phyloP scores from a whole-genome alignment of 768 basidiomycete species.

The Cantharellus anzutake region DNA sequence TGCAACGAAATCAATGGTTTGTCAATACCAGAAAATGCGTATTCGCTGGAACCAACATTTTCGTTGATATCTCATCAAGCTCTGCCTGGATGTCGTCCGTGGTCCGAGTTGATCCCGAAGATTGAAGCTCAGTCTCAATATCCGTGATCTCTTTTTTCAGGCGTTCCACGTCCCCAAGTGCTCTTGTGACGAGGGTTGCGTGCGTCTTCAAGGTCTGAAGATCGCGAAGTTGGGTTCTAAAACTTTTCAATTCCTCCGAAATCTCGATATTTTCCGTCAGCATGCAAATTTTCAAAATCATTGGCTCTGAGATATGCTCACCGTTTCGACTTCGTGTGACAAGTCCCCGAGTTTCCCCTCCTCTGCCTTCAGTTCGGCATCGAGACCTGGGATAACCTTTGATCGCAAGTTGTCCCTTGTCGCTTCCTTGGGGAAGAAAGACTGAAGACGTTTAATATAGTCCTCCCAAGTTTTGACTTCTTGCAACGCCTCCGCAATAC shows the following conservation, averaged over 20 bases:
- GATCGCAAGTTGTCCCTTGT: slow-evolving; percentile 33
- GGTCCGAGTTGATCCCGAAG: slow-evolving; percentile 62
- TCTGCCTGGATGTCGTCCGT: slow-evolving; percentile 72
- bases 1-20: slow-evolving; percentile 13
- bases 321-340: slow-evolving; percentile 40
- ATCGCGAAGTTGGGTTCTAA: slow-evolving; percentile 25
- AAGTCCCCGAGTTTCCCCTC: slow-evolving; percentile 36
- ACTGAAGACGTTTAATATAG: slow-evolving; percentile 37
- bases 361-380: slow-evolving; percentile 37
- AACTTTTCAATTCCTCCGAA: neutral
- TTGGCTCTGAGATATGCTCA: slow-evolving; percentile 14
- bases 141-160: slow-evolving; percentile 40
- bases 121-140: slow-evolving; percentile 48
- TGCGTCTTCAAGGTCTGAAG: slow-evolving; percentile 34
- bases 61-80: slow-evolving; percentile 37
- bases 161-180: slow-evolving; percentile 29
- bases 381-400: slow-evolving; percentile 46
- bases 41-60: slow-evolving; percentile 30
- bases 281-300: neutral
- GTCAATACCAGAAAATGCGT: neutral
- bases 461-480: slow-evolving; percentile 37
- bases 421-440: slow-evolving; percentile 36
- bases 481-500: slow-evolving; percentile 19
- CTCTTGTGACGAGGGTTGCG: slow-evolving; percentile 14
- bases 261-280: neutral